These are phyloP conservation scores for Funneliformis mosseae DNA, from an alignment of 192 early-diverging fungal genomes.

Conservation along the genomic window DNA sequence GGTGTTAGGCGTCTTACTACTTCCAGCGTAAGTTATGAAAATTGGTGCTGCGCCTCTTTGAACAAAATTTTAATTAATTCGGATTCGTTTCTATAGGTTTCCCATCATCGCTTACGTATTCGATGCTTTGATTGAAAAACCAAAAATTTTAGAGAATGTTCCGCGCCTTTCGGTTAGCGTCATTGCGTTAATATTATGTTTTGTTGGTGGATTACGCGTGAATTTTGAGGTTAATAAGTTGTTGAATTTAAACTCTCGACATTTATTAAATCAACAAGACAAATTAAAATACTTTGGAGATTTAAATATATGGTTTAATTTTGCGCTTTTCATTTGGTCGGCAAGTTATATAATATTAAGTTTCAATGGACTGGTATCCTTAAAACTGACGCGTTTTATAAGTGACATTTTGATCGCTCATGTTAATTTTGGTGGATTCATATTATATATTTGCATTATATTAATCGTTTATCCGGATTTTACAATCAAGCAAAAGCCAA, in stretches of 20 bases:
- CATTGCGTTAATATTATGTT: background rate
- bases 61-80: background rate
- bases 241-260: background rate
- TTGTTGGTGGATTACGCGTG: background rate
- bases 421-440: slow-evolving; percentile 1
- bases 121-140: background rate
- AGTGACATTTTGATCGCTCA: background rate
- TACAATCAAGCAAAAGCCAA: background rate
- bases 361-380: background rate
- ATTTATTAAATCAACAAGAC: background rate
- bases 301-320: slow-evolving; percentile 13
- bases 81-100: background rate
- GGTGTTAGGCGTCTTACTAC: background rate
- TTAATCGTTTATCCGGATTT: slow-evolving; percentile 15
- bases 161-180: background rate
- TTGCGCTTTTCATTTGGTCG: background rate
- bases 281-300: slow-evolving; percentile 19
- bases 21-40: background rate
- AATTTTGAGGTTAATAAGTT: background rate
- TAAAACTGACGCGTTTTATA: background rate
- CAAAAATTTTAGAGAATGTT: background rate
- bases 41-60: background rate
- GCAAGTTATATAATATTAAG: background rate
- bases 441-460: background rate
- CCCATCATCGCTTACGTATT: background rate